Evolutionary conservation across 148 eudicot genomes (phyloP).

Genomic region (Chenopodium quinoa): DNA sequence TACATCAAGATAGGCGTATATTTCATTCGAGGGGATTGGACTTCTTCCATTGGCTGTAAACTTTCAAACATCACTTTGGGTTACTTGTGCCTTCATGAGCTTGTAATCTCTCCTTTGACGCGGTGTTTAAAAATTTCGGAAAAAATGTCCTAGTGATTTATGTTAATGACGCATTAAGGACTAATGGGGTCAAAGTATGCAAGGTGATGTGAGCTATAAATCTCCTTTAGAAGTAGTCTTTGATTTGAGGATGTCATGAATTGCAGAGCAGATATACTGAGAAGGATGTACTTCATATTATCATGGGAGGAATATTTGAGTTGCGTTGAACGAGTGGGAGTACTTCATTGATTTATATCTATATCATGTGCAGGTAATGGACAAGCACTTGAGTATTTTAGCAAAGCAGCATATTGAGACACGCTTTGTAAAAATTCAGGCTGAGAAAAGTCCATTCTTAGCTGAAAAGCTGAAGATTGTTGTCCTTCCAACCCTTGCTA

Average conservation of each 20-base stretch:
- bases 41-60: not conserved
- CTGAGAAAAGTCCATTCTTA: slow-evolving; percentile 93
- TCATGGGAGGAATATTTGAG: not conserved
- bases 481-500: slow-evolving; percentile 90
- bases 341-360: not conserved
- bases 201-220: not conserved
- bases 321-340: not conserved
- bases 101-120: not conserved
- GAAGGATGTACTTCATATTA: not conserved
- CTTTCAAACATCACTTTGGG: not conserved
- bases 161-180: not conserved
- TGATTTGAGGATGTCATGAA: slow-evolving; percentile 1
- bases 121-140: not conserved
- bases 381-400: slow-evolving; percentile 76
- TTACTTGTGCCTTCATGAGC: not conserved
- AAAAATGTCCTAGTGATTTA: not conserved
- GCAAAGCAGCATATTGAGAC: slow-evolving; percentile 96
- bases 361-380: slow-evolving; percentile 66
- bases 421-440: slow-evolving; percentile 77
- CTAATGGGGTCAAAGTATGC: not conserved
- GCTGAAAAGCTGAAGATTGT: slow-evolving; percentile 85
- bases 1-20: not conserved
- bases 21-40: not conserved
- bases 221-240: not conserved
- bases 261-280: not conserved